These are phyloP conservation scores for Pulicaria dysenterica DNA, from an alignment of 129 eudicot genomes.

Conservation along the genomic window DNA sequence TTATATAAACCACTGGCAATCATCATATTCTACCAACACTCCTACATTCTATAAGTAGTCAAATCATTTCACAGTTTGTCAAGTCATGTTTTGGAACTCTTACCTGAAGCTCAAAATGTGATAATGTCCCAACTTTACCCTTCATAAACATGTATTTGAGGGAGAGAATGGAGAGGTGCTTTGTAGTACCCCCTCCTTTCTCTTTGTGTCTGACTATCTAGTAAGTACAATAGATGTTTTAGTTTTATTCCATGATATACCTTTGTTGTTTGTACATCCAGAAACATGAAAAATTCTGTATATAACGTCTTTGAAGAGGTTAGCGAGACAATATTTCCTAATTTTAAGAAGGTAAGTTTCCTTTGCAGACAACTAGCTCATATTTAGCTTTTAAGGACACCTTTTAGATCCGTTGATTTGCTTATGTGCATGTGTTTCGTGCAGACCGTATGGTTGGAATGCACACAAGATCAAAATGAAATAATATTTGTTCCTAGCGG, in stretches of 20 bases:
- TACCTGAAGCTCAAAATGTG: no score
- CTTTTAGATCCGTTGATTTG: slow-evolving; percentile 9
- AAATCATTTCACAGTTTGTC: no score
- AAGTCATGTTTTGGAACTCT: no score
- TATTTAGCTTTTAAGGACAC: slow-evolving; percentile 1
- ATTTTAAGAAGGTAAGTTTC: slow-evolving; percentile 57
- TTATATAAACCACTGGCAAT: no score
- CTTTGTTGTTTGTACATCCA: slow-evolving; percentile 31
- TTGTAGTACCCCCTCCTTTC: no score
- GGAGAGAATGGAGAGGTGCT: no score
- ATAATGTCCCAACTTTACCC: no score
- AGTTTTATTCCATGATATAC: no score
- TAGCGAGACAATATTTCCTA: slow-evolving; percentile 57
- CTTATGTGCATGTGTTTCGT: slow-evolving; percentile 14
- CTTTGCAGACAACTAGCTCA: slow-evolving; percentile 13
- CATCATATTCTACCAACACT: no score
- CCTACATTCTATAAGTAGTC: no score
- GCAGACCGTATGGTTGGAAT: slow-evolving; percentile 91
- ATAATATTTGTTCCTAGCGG: slow-evolving; percentile 94
- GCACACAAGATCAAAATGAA: slow-evolving; percentile 79
- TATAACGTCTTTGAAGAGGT: slow-evolving; percentile 87
- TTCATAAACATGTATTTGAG: no score
- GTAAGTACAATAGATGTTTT: background rate
- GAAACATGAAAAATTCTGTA: slow-evolving; percentile 75
- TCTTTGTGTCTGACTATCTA: no score